phyloP scores from a whole-genome alignment of 345 rosid species.

The Geranium rotundifolium region DNA sequence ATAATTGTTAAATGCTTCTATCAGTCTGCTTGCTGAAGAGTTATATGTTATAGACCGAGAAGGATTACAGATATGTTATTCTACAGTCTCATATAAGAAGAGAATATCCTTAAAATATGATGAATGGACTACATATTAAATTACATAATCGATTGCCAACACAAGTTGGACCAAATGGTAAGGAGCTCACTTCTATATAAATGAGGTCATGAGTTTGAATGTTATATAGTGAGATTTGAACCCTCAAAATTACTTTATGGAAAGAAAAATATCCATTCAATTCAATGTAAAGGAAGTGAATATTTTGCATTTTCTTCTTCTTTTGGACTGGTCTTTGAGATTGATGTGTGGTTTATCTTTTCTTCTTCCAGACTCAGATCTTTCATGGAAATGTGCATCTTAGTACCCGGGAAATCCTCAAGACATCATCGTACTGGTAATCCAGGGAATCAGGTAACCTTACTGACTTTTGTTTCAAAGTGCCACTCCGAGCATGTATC shows the following conservation, averaged over 20 bases:
- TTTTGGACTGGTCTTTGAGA: background rate
- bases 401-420: conserved; percentile 60
- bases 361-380: conserved; percentile 58
- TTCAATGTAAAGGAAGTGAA: no score
- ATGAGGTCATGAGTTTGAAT: no score
- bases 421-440: conserved; percentile 26
- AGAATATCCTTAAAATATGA: background rate
- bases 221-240: no score
- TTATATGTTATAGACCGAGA: background rate
- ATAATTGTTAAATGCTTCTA: background rate
- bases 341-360: conserved; percentile 1
- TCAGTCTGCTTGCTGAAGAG: background rate
- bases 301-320: background rate
- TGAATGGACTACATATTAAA: background rate
- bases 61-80: no score
- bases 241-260: no score
- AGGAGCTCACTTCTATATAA: no score
- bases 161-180: no score
- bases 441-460: conserved; percentile 26
- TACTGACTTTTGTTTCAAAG: conserved; percentile 4
- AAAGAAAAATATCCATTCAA: no score
- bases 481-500: background rate
- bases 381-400: conserved; percentile 85
- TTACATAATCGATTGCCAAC: no score
- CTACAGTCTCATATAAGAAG: background rate